phyloP scores from a whole-genome alignment of 1,284 basidiomycete species.

The Leucoagaricus sp. region DNA sequence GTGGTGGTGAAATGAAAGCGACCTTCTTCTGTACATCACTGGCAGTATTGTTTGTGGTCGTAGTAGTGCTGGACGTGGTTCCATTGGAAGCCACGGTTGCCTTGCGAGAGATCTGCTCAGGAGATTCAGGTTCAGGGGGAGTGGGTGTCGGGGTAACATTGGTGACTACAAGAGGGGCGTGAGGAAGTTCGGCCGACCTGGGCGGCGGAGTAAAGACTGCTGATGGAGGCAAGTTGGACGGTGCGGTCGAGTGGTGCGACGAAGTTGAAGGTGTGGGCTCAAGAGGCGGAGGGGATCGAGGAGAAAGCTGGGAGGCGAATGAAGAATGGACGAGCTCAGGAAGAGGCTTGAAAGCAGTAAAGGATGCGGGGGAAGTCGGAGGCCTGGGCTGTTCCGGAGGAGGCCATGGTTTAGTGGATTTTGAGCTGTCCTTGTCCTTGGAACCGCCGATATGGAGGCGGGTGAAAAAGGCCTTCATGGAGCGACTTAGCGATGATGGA shows the following conservation, averaged over 20 bases:
- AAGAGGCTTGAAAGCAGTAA: conserved; percentile 64
- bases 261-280: conserved; percentile 32
- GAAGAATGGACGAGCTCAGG: conserved; percentile 54
- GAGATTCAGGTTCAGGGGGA: conserved; percentile 42
- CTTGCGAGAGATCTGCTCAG: conserved; percentile 56
- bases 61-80: not conserved
- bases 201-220: conserved; percentile 23
- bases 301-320: conserved; percentile 34
- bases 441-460: conserved; percentile 67
- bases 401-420: conserved; percentile 51
- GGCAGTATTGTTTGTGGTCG: conserved; percentile 27
- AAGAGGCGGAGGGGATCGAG: conserved; percentile 52
- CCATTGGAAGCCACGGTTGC: conserved; percentile 29
- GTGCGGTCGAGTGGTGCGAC: conserved; percentile 30
- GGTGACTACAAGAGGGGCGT: conserved; percentile 20
- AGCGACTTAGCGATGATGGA: conserved; percentile 7
- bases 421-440: conserved; percentile 58
- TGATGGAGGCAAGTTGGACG: conserved; percentile 26
- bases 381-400: conserved; percentile 43
- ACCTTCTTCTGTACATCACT: conserved; percentile 75
- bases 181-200: conserved; percentile 22
- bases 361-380: conserved; percentile 44
- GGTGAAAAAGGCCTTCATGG: conserved; percentile 79
- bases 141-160: not conserved
- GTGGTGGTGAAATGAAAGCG: conserved; percentile 79